A percentile compares a stretch with the other conserved stretches of the same genome.
Evolutionary conservation across 495 filamentous ascomycete genomes (phyloP).

Genomic region (Penicillium cataractarum): DNA sequence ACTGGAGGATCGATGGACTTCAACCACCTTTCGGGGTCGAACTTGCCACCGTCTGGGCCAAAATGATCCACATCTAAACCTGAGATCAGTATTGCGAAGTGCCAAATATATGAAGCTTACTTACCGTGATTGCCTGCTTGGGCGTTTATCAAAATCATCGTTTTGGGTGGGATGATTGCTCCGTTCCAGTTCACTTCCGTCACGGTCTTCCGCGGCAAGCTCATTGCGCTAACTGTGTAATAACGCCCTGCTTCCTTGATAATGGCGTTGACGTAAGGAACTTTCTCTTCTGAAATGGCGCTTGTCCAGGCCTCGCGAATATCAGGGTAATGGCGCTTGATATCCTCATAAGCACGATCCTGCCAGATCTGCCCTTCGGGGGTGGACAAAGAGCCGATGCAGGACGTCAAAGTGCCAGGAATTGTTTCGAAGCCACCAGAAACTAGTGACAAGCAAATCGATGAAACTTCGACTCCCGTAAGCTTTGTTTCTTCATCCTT

Average conservation of each 20-base stretch:
- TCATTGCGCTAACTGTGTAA: constrained; percentile 60
- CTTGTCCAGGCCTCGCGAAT: constrained; percentile 52
- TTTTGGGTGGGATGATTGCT: constrained; percentile 56
- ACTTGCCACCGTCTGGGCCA: constrained; percentile 49
- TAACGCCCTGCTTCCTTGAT: constrained; percentile 59
- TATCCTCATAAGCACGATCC: constrained; percentile 56
- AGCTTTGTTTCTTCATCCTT: constrained; percentile 56
- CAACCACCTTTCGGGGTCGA: constrained; percentile 59
- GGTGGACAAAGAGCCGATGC: constrained; percentile 52
- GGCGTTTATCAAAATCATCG: constrained; percentile 60
- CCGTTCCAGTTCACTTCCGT: constrained; percentile 58
- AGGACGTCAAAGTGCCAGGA: constrained; percentile 50
- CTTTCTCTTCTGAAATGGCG: constrained; percentile 49
- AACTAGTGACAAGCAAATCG: constrained; percentile 53
- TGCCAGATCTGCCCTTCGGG: constrained; percentile 53
- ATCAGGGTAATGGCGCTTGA: constrained; percentile 52
- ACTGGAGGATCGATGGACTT: constrained; percentile 36
- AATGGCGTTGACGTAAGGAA: constrained; percentile 52
- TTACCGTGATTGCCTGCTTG: constrained; percentile 62
- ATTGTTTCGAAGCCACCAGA: constrained; percentile 59
- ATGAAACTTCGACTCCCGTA: constrained; percentile 51
- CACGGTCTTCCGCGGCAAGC: constrained; percentile 54
- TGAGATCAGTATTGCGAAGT: neutral
- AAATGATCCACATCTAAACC: constrained; percentile 53
- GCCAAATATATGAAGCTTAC: constrained; percentile 3